phyloP scores from a whole-genome alignment of 805 yeast species.

The Wickerhamiella azyma region DNA sequence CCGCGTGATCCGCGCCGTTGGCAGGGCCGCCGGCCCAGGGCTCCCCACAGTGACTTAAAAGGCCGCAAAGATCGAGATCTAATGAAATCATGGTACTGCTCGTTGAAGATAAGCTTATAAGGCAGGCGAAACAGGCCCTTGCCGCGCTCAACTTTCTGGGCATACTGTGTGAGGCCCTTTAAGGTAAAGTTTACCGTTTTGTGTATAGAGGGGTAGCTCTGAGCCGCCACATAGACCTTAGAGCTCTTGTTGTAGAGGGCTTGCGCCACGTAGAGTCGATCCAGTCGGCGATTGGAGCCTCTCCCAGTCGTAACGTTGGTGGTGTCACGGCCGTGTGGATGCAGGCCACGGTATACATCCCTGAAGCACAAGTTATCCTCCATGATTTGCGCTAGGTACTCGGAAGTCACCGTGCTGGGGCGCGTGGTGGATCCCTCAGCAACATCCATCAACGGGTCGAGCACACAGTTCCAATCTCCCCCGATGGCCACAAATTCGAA shows the following conservation, averaged over 20 bases:
- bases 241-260: background rate
- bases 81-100: background rate
- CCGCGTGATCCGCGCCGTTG: too few species aligned
- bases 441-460: background rate
- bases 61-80: too few species aligned
- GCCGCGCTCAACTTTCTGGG: background rate
- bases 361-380: background rate
- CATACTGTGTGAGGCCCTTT: background rate
- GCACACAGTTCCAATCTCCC: background rate
- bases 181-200: background rate
- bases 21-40: too few species aligned
- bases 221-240: background rate
- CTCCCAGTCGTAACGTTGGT: background rate
- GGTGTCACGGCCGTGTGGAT: background rate
- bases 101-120: background rate
- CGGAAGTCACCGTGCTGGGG: background rate
- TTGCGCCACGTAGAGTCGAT: background rate
- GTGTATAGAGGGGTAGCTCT: background rate
- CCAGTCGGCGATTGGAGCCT: background rate
- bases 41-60: too few species aligned
- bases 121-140: background rate
- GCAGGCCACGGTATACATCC: background rate
- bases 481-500: background rate
- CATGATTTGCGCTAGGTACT: background rate
- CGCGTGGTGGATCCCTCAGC: background rate